Percentiles rank a stretch among this genome's conserved stretches.
phyloP scores from a whole-genome alignment of 2,329 filamentous ascomycete genomes.

The Aotearoamyces nothofagi region DNA sequence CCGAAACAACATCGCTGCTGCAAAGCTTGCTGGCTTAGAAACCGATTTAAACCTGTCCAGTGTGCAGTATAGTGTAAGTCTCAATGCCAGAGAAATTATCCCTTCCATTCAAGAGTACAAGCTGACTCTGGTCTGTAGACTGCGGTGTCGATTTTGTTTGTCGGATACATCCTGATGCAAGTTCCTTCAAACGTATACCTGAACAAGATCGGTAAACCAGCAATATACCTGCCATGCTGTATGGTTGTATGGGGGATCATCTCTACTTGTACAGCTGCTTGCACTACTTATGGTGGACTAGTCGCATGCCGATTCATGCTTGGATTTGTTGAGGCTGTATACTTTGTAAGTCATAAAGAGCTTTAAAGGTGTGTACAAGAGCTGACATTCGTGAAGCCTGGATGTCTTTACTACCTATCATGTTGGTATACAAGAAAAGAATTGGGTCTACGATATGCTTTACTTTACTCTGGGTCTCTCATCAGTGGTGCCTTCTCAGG shows the following conservation, averaged over 20 bases:
- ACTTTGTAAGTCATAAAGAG: conserved; percentile 25
- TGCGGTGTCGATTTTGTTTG: conserved; percentile 23
- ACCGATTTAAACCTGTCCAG: conserved; percentile 25
- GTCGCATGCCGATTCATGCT: conserved; percentile 31
- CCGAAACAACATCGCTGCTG: conserved; percentile 38
- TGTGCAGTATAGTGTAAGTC: no score
- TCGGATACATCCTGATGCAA: conserved; percentile 20
- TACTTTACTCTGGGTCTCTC: conserved; percentile 52
- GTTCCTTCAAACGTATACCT: conserved; percentile 32
- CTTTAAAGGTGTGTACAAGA: conserved; percentile 13
- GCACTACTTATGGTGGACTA: conserved; percentile 29
- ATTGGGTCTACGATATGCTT: conserved; percentile 46
- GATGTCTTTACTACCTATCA: conserved; percentile 46
- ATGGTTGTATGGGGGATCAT: conserved; percentile 35
- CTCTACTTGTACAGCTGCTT: conserved; percentile 30
- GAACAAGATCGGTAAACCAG: conserved; percentile 32
- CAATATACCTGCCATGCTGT: conserved; percentile 31
- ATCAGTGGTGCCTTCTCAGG: conserved; percentile 61
- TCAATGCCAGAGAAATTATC: no score
- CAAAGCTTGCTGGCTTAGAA: conserved; percentile 32
- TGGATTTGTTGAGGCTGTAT: conserved; percentile 38
- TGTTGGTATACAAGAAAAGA: conserved; percentile 59
- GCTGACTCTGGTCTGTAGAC: conserved; percentile 21
- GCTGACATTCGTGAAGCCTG: conserved; percentile 26
- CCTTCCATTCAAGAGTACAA: no score